Conservation (phyloP, 2,329 filamentous ascomycete species). For the Diaporthe sp. region DNA sequence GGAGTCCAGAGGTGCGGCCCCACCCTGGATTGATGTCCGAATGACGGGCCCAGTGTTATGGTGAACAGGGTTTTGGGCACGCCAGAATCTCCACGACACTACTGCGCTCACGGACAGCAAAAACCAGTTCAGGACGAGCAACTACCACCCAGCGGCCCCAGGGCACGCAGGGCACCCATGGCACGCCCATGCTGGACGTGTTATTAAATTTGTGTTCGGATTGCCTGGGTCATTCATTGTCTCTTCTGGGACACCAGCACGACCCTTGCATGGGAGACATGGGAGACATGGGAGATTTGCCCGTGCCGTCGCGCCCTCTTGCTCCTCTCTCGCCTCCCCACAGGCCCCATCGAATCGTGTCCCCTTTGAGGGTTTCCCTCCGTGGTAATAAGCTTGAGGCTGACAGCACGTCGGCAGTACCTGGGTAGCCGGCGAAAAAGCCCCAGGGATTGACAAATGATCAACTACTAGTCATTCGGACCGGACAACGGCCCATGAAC, state of each 20-base stretch:
- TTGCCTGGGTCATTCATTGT: conserved; percentile 15
- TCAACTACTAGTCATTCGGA: conserved; percentile 26
- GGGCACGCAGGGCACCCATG: conserved; percentile 19
- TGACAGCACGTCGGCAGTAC: background rate
- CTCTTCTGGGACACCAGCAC: conserved; percentile 27
- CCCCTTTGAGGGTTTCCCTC: conserved; percentile 21
- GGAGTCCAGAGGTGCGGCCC: conserved; percentile 19
- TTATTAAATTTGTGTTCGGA: conserved; percentile 26
- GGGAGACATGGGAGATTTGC: conserved; percentile 27
- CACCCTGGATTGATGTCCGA: conserved; percentile 35
- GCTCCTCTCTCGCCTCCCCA: conserved; percentile 8
- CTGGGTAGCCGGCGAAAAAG: background rate
- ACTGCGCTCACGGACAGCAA: conserved; percentile 24
- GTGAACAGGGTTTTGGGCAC: conserved; percentile 29
- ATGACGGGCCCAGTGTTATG: conserved; percentile 32
- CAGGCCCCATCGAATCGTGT: conserved; percentile 22
- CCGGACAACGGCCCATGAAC: conserved; percentile 10
- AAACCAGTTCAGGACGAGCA: conserved; percentile 23
- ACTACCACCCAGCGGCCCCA: conserved; percentile 24
- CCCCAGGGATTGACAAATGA: conserved; percentile 16
- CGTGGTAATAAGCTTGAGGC: conserved; percentile 23
- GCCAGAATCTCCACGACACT: conserved; percentile 23
- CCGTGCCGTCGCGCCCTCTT: conserved; percentile 23
- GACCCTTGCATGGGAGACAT: conserved; percentile 29
- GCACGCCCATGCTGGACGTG: conserved; percentile 12